A percentile compares a stretch with the other conserved stretches of the same genome.
phyloP scores from a whole-genome alignment of 495 filamentous ascomycete species.

The Hypoxylon subgilvum region DNA sequence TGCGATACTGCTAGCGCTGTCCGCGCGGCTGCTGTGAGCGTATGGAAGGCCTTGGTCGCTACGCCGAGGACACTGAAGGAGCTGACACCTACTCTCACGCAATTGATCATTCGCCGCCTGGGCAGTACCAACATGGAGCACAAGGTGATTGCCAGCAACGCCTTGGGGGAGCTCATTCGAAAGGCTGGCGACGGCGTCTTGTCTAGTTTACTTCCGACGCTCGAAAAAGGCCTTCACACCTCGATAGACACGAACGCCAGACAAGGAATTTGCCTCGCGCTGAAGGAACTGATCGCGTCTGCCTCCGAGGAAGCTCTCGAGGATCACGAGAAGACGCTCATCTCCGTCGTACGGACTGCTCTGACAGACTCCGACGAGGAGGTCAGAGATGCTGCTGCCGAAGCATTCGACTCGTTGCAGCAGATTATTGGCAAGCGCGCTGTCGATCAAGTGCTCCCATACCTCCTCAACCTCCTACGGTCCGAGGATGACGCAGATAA shows the following conservation, averaged over 20 bases:
- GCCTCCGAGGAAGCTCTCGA: conserved; percentile 87
- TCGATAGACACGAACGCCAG: conserved; percentile 91
- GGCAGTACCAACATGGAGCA: conserved; percentile 97
- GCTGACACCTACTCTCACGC: conserved; percentile 89
- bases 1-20: conserved; percentile 95
- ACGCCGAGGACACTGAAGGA: conserved; percentile 93
- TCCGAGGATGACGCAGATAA: conserved; percentile 87
- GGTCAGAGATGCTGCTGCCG: conserved; percentile 92
- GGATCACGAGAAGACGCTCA: conserved; percentile 92
- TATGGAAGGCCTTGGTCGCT: conserved; percentile 97
- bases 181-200: conserved; percentile 95
- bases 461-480: conserved; percentile 84
- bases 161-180: conserved; percentile 91
- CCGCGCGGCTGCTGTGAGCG: conserved; percentile 83
- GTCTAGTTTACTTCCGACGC: conserved; percentile 82
- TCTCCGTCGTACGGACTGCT: conserved; percentile 90
- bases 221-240: conserved; percentile 88
- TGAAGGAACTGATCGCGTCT: conserved; percentile 91
- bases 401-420: conserved; percentile 94
- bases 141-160: conserved; percentile 96
- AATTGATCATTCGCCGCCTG: conserved; percentile 90
- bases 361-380: conserved; percentile 87
- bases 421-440: conserved; percentile 90
- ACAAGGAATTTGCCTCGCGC: conserved; percentile 95
- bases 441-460: conserved; percentile 91